These are phyloP conservation scores for Acrodontium crateriforme DNA, from an alignment of 2,329 filamentous ascomycete species.

Conservation along the genomic window DNA sequence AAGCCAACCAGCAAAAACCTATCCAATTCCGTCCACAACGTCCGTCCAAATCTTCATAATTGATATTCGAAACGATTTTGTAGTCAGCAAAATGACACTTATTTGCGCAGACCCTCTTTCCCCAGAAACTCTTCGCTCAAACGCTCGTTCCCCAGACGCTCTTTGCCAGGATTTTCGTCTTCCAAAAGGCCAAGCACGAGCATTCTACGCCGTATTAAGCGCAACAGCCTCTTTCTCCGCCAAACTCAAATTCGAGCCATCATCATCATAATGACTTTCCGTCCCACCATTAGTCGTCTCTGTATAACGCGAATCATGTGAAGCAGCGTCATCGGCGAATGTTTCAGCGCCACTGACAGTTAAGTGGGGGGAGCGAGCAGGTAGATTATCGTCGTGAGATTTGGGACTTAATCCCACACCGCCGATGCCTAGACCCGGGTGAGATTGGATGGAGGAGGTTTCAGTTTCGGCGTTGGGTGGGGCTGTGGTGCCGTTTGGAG, in stretches of 20 bases:
- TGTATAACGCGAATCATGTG: no score
- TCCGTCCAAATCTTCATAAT: no score
- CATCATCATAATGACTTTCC: background rate
- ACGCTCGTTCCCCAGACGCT: no score
- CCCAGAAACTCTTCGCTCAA: no score
- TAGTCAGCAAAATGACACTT: no score
- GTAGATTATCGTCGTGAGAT: slow-evolving; percentile 1
- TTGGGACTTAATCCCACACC: slow-evolving; percentile 3
- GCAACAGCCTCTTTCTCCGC: slow-evolving; percentile 1
- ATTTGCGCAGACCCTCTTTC: no score
- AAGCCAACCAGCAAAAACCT: no score
- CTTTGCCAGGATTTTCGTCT: background rate
- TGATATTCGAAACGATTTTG: no score
- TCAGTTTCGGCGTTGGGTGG: background rate
- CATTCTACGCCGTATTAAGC: background rate
- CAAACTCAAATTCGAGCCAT: background rate
- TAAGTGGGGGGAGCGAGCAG: no score
- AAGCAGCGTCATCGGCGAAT: no score
- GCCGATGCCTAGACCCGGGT: slow-evolving; percentile 1
- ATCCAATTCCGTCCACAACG: no score
- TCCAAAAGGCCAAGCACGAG: background rate
- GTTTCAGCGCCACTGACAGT: no score
- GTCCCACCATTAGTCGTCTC: background rate
- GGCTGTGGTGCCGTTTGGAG: background rate
- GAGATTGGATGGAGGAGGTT: background rate